phyloP scores from a whole-genome alignment of 768 basidiomycete species.

The Chalciporus sphaerocephalus region DNA sequence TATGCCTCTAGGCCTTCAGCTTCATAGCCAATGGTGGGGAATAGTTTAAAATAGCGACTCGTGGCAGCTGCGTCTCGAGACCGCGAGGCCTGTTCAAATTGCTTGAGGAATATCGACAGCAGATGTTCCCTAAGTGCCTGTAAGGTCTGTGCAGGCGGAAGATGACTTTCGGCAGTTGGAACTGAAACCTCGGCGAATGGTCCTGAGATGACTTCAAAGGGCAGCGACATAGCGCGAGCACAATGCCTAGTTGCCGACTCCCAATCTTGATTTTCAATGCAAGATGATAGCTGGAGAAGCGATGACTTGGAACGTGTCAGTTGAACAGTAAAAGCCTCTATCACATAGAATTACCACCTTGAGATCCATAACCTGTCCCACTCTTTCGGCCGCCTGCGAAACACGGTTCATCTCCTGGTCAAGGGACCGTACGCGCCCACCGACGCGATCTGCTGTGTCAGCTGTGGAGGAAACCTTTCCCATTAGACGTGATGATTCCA shows the following conservation, averaged over 20 bases:
- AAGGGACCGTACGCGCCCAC: constrained; percentile 81
- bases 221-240: constrained; percentile 83
- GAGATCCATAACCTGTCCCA: constrained; percentile 91
- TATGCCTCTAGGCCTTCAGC: constrained; percentile 88
- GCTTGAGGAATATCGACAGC: constrained; percentile 68
- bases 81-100: constrained; percentile 78
- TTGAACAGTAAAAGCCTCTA: neutral
- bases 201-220: constrained; percentile 71
- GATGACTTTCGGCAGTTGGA: constrained; percentile 83
- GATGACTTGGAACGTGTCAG: constrained; percentile 51
- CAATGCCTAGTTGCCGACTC: constrained; percentile 91
- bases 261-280: constrained; percentile 87
- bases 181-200: constrained; percentile 85
- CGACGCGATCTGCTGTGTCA: constrained; percentile 80
- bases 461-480: constrained; percentile 67
- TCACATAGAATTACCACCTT: constrained; percentile 64
- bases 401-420: constrained; percentile 94
- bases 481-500: constrained; percentile 52
- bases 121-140: constrained; percentile 70
- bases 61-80: constrained; percentile 81
- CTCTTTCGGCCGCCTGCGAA: constrained; percentile 83
- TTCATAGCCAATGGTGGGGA: constrained; percentile 94
- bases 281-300: constrained; percentile 46
- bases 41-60: constrained; percentile 94
- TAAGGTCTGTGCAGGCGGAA: constrained; percentile 82